Evolutionary conservation across 1,284 basidiomycete species (phyloP), one percentile per base, ranked within the genome.

Genomic region (Ceratobasidium sp.): DNA sequence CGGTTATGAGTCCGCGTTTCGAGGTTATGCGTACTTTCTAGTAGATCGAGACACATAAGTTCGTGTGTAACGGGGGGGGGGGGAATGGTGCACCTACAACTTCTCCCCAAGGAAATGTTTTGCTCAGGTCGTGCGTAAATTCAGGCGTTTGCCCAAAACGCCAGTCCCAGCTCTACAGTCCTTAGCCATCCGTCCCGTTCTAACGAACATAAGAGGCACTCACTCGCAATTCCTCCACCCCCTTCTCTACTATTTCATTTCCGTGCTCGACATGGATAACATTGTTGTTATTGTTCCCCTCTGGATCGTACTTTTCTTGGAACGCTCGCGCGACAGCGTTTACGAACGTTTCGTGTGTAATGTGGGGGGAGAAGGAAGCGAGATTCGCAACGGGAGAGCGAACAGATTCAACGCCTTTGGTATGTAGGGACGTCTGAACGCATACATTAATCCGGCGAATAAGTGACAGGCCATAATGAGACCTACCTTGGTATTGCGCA

Each of bases 111-210:
- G 80, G 63, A 78, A 94, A 93, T 17, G 79, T 76, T 17, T 82
- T 81, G 19, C 79, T 76, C 3, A 92, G 75, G 2, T 83, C 84
- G 78, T 91, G 90, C 53, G 89, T 92, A 81, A 99, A 99, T 81
- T 97, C 94, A 67, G 97, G 97, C 0, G 97, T 98, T 81, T 98
- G 94, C 0, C 97, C 97, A 80, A 90, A 98, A 36, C 89, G 86
- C 96, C 97, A 99, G 29, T 93, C 89, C 98, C 97, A 99, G 50
- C 88, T 91, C 93, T 97, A 80, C 22, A 76, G 60, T 33, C 7
- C 51, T 48, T 27, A 44, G 66, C 54, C 74, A 74, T 54, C 24
- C 14, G 66, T 9, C 15, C 50, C 19, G 24, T 9, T 41, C 41
- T 31, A 44, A 44, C 41, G 0, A 4, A 47, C 9, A 24, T 24